These are phyloP conservation scores for Trichoderma gamsii DNA, from an alignment of 495 filamentous ascomycete genomes.

Conservation along the genomic window DNA sequence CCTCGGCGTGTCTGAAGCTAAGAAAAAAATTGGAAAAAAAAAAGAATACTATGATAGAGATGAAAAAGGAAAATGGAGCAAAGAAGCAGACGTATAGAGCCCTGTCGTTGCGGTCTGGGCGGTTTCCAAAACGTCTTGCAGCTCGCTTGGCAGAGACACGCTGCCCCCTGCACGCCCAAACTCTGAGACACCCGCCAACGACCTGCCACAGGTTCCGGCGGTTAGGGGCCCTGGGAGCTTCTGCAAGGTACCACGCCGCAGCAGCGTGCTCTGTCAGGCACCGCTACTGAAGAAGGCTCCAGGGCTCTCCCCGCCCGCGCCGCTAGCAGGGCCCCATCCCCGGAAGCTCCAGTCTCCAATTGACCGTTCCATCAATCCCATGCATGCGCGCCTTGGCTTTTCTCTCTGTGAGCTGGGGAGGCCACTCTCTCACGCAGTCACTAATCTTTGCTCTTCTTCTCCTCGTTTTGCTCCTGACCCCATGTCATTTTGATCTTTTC, in stretches of 20 bases:
- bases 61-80: background rate
- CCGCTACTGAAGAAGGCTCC: too few relatives aligned
- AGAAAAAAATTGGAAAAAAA: too few relatives aligned
- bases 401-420: too few relatives aligned
- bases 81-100: background rate
- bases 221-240: background rate
- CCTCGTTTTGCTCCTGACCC: background rate
- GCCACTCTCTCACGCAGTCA: too few relatives aligned
- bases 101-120: background rate
- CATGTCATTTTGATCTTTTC: background rate
- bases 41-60: too few relatives aligned
- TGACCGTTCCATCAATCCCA: constrained; percentile 3
- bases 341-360: background rate
- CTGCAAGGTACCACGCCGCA: background rate
- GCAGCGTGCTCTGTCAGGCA: background rate
- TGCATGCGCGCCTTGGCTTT: background rate
- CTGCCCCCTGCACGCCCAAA: background rate
- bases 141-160: constrained; percentile 4
- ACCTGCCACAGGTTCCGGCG: background rate
- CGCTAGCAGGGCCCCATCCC: too few relatives aligned
- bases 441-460: background rate
- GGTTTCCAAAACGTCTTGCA: constrained; percentile 1
- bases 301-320: too few relatives aligned
- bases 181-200: constrained; percentile 1
- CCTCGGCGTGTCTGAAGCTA: too few relatives aligned